A percentile compares a stretch with the other conserved stretches of the same genome.
Conservation (phyloP, 2,329 filamentous ascomycete species). For the Beauveria brongniartii region DNA sequence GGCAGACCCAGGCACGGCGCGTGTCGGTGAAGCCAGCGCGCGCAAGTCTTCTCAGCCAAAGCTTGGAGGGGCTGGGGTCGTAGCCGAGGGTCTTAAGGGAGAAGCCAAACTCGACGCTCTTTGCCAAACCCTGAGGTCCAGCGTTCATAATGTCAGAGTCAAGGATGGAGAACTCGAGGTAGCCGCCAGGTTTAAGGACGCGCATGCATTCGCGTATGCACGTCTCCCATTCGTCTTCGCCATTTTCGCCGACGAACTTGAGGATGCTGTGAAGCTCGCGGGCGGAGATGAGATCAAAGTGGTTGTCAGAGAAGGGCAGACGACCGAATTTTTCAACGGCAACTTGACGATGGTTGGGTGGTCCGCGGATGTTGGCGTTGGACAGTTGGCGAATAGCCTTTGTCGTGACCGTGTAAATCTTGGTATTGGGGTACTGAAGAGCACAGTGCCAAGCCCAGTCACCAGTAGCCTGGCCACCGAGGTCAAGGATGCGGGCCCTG, state of each 20-base stretch:
- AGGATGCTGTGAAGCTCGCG: constrained; percentile 79
- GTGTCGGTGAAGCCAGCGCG: constrained; percentile 71
- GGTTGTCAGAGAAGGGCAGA: constrained; percentile 75
- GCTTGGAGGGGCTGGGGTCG: constrained; percentile 74
- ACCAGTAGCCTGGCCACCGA: constrained; percentile 75
- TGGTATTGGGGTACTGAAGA: constrained; percentile 73
- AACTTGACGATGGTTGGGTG: constrained; percentile 78
- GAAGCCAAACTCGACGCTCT: constrained; percentile 87
- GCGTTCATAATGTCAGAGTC: constrained; percentile 87
- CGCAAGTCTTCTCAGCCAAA: constrained; percentile 66
- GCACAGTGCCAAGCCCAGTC: constrained; percentile 97
- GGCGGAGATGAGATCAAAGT: constrained; percentile 89
- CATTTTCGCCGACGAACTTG: constrained; percentile 60
- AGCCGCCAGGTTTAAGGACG: constrained; percentile 85
- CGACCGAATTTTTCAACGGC: constrained; percentile 68
- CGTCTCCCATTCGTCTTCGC: constrained; percentile 77
- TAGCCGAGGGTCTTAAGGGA: constrained; percentile 84
- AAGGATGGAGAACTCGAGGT: constrained; percentile 82
- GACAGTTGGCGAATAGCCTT: constrained; percentile 61
- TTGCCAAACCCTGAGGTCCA: constrained; percentile 68
- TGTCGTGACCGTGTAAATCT: constrained; percentile 80
- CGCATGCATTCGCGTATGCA: constrained; percentile 82
- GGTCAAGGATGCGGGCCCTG: constrained; percentile 68
- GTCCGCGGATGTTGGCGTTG: constrained; percentile 71
- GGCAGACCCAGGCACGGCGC: constrained; percentile 79